Conservation (phyloP, 148 eudicot species). For the Nyssa sinensis region DNA sequence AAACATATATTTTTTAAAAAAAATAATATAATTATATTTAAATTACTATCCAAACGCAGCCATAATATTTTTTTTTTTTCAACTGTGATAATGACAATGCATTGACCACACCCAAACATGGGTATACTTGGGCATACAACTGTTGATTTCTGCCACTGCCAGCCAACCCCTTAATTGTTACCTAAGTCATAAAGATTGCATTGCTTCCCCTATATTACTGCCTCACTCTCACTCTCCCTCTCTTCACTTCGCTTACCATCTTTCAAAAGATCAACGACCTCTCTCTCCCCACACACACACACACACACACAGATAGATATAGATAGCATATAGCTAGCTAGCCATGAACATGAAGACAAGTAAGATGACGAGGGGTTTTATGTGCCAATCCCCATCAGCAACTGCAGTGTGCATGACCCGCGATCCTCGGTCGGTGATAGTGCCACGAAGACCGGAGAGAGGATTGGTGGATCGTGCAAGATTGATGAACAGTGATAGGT, state of each 20-base stretch:
- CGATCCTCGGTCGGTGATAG: constrained; percentile 42
- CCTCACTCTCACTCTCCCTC: no score
- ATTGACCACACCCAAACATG: background rate
- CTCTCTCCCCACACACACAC: background rate
- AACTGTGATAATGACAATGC: background rate
- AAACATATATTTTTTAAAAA: no score
- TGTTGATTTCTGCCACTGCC: constrained; percentile 1
- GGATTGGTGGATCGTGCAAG: constrained; percentile 21
- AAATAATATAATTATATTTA: no score
- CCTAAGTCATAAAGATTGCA: constrained; percentile 6
- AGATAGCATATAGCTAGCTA: background rate
- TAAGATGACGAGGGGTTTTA: constrained; percentile 50
- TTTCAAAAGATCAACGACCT: no score
- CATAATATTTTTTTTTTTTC: background rate
- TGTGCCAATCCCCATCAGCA: constrained; percentile 51
- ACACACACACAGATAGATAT: background rate
- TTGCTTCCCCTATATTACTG: background rate
- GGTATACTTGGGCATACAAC: background rate
- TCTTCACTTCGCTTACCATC: no score
- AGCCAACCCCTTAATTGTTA: constrained; percentile 7
- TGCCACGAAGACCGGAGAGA: constrained; percentile 26
- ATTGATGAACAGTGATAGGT: constrained; percentile 22
- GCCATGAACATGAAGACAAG: constrained; percentile 24
- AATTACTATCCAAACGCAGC: no score
- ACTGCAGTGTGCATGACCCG: constrained; percentile 44